Conservation (phyloP, 2,329 filamentous ascomycete genomes). For the Fusarium marasasianum region DNA sequence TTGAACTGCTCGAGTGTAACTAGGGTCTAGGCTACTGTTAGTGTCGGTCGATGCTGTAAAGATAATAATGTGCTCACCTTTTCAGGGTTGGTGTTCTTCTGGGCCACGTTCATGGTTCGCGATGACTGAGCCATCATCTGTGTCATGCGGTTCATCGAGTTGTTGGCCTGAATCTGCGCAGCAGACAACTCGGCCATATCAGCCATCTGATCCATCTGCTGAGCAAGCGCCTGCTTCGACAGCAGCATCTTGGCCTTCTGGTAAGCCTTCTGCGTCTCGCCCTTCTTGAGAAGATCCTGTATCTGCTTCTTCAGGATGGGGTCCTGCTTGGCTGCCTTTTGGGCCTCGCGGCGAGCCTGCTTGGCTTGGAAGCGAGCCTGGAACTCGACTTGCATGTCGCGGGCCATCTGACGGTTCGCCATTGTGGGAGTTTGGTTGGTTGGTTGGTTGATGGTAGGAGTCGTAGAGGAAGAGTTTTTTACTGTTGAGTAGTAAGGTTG, state of each 20-base stretch:
- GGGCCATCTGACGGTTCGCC: constrained; percentile 67
- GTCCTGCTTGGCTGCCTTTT: constrained; percentile 69
- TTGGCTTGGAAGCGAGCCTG: constrained; percentile 72
- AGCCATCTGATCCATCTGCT: constrained; percentile 72
- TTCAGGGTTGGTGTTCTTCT: constrained; percentile 68
- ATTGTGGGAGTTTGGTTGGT: constrained; percentile 48
- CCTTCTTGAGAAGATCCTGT: constrained; percentile 69
- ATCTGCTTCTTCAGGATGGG: constrained; percentile 70
- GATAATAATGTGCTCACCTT: constrained; percentile 49
- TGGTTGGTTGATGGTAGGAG: not conserved
- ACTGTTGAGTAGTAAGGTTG: not conserved
- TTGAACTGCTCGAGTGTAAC: constrained; percentile 69
- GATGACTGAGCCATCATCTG: constrained; percentile 70
- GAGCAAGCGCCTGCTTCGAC: constrained; percentile 68
- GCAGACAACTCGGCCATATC: constrained; percentile 70
- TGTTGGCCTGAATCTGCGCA: constrained; percentile 71
- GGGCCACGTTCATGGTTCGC: constrained; percentile 66
- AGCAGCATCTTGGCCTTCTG: constrained; percentile 71
- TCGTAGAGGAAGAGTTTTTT: not conserved
- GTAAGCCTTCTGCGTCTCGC: constrained; percentile 70
- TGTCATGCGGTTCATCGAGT: constrained; percentile 72
- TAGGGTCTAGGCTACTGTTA: constrained; percentile 58
- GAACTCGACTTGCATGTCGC: constrained; percentile 71
- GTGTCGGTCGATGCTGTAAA: not conserved
- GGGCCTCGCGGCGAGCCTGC: constrained; percentile 68